These are phyloP conservation scores for Zychaea mexicana DNA, from an alignment of 371 early-diverging fungal genomes.

Conservation along the genomic window DNA sequence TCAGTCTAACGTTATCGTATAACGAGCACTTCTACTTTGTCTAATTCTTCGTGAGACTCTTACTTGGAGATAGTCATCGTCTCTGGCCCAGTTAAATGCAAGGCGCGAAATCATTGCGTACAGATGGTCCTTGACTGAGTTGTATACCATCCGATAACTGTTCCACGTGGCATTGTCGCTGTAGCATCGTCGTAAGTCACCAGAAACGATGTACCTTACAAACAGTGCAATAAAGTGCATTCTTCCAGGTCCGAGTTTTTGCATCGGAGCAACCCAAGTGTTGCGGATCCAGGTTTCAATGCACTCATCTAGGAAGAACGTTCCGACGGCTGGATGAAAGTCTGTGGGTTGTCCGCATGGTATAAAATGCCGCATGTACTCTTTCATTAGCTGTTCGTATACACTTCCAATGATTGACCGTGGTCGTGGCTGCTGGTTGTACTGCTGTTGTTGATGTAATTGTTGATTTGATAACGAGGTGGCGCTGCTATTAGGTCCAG, in stretches of 20 bases:
- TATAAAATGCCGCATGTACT: conserved; percentile 22
- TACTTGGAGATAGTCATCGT: conserved; percentile 31
- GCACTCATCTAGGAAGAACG: conserved; percentile 32
- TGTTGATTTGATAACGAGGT: not conserved
- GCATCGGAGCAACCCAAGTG: conserved; percentile 22
- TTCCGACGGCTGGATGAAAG: conserved; percentile 11
- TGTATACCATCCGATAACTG: conserved; percentile 13
- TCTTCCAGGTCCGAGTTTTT: conserved; percentile 16
- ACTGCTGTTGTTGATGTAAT: not conserved
- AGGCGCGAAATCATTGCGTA: conserved; percentile 36
- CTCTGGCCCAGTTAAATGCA: conserved; percentile 30
- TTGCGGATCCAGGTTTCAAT: conserved; percentile 41
- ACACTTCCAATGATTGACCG: conserved; percentile 19
- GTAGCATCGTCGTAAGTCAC: conserved; percentile 22
- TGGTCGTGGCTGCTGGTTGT: not conserved
- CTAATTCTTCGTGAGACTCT: not conserved
- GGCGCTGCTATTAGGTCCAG: not conserved
- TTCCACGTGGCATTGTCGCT: not conserved
- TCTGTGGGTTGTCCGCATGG: conserved; percentile 1
- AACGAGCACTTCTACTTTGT: not conserved
- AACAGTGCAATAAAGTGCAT: conserved; percentile 28
- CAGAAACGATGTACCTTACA: conserved; percentile 26
- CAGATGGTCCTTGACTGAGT: conserved; percentile 23
- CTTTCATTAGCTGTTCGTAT: conserved; percentile 20
- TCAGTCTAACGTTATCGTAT: not conserved